Evolutionary conservation across 352 stramenopile species (phyloP).

Genomic region (Globisporangium sylvaticum): DNA sequence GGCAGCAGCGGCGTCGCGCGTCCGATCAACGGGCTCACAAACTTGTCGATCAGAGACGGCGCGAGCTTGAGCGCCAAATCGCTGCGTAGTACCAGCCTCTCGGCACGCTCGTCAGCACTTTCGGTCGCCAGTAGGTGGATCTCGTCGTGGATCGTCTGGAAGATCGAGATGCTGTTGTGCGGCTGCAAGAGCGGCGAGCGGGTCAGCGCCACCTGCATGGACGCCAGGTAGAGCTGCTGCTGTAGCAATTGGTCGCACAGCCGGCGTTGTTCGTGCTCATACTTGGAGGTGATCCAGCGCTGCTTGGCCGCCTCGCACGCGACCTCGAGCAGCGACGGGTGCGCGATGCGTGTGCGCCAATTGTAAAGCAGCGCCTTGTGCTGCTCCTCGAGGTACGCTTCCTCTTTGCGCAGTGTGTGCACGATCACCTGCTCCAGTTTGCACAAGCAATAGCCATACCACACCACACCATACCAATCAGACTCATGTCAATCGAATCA

Average conservation of each 20-base stretch:
- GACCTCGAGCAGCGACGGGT: constrained; percentile 24
- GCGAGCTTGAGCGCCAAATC: constrained; percentile 28
- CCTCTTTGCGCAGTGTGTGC: constrained; percentile 4
- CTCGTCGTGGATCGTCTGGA: constrained; percentile 36
- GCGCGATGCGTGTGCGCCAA: constrained; percentile 32
- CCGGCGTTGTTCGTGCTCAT: constrained; percentile 38
- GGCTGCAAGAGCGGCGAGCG: constrained; percentile 37
- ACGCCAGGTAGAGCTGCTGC: constrained; percentile 58
- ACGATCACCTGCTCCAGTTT: neutral
- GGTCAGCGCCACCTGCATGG: constrained; percentile 38
- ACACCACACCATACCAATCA: no score
- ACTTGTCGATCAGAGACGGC: constrained; percentile 32
- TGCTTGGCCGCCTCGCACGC: constrained; percentile 43
- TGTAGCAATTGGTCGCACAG: constrained; percentile 48
- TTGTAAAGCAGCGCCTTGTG: constrained; percentile 13
- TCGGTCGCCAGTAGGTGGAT: constrained; percentile 5
- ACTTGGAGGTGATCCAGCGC: constrained; percentile 42
- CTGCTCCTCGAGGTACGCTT: neutral
- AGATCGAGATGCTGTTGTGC: constrained; percentile 40
- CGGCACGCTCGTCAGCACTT: constrained; percentile 15
- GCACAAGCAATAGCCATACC: neutral
- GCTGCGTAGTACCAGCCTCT: constrained; percentile 33
- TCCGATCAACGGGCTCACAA: constrained; percentile 25
- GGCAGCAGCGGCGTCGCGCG: constrained; percentile 24
- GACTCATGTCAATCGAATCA: neutral